phyloP scores from a whole-genome alignment of 306 rosid species.

The Dryas drummondii region DNA sequence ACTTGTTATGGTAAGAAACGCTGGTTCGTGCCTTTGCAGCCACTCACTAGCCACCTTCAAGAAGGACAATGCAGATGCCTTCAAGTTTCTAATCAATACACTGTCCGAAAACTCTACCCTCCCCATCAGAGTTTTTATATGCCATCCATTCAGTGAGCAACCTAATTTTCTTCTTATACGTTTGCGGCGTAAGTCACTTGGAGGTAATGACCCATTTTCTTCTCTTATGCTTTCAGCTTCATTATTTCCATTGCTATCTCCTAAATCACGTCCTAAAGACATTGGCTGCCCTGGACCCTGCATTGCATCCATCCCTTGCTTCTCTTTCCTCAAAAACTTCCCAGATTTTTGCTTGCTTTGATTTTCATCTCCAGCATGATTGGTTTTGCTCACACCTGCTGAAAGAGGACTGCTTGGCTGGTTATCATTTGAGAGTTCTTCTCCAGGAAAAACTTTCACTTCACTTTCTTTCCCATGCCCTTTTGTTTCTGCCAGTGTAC shows the following conservation, averaged over 20 bases:
- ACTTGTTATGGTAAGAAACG: conserved; percentile 39
- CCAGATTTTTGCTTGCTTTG: conserved; percentile 34
- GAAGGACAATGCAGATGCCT: conserved; percentile 42
- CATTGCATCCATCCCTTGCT: conserved; percentile 44
- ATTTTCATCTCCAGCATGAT: conserved; percentile 39
- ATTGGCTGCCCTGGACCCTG: conserved; percentile 34
- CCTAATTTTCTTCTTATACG: conserved; percentile 40
- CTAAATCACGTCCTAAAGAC: conserved; percentile 38
- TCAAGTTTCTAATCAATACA: conserved; percentile 46
- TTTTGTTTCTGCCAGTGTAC: conserved; percentile 43
- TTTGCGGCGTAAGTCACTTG: conserved; percentile 37
- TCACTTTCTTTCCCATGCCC: conserved; percentile 48
- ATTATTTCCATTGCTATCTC: conserved; percentile 32
- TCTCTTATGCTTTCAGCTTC: conserved; percentile 44
- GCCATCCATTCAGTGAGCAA: conserved; percentile 44
- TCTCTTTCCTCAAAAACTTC: conserved; percentile 52
- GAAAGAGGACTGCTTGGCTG: conserved; percentile 37
- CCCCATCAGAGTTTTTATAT: conserved; percentile 44
- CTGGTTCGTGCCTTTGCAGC: conserved; percentile 57
- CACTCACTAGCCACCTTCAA: conserved; percentile 52
- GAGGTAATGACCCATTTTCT: conserved; percentile 37
- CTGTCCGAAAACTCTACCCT: conserved; percentile 54
- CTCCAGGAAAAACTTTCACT: conserved; percentile 61
- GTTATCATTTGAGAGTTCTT: conserved; percentile 45
- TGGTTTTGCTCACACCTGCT: conserved; percentile 34